These are phyloP conservation scores for Arabidopsis lyrata DNA, from an alignment of 441 rosid genomes.

Conservation along the genomic window DNA sequence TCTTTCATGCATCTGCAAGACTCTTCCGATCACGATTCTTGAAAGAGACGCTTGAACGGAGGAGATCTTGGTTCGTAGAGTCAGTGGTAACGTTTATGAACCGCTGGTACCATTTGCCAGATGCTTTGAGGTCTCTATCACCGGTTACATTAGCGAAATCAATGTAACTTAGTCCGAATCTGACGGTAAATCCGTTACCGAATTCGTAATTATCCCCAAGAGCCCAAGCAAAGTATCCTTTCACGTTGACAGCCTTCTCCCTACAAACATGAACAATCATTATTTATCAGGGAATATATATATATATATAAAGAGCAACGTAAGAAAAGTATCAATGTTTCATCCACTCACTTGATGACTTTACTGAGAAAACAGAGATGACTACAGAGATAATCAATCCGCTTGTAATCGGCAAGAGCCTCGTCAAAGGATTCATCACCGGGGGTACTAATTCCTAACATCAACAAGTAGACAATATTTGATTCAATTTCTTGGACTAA, in stretches of 20 bases:
- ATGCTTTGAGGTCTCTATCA: constrained; percentile 39
- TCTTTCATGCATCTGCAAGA: constrained; percentile 25
- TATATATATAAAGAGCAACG: not conserved
- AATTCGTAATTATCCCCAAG: constrained; percentile 40
- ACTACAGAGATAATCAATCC: constrained; percentile 39
- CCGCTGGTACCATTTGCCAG: constrained; percentile 36
- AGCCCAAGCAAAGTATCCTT: constrained; percentile 41
- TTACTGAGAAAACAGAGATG: constrained; percentile 42
- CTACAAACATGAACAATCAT: constrained; percentile 13
- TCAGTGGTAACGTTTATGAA: not conserved
- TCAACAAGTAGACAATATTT: constrained; percentile 5
- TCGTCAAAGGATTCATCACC: not conserved
- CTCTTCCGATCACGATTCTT: constrained; percentile 2
- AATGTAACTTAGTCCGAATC: constrained; percentile 40
- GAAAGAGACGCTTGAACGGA: not conserved
- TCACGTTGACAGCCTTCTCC: constrained; percentile 23
- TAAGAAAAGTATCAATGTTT: not conserved
- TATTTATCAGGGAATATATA: not conserved
- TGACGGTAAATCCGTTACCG: constrained; percentile 12
- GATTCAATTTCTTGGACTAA: not conserved
- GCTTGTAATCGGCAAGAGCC: constrained; percentile 3
- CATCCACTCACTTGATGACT: constrained; percentile 29
- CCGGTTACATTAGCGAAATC: constrained; percentile 4
- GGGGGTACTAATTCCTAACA: not conserved
- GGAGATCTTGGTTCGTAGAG: not conserved